phyloP scores from a whole-genome alignment of 1,139 yeast genomes.

The Scheffersomyces parashehatae region DNA sequence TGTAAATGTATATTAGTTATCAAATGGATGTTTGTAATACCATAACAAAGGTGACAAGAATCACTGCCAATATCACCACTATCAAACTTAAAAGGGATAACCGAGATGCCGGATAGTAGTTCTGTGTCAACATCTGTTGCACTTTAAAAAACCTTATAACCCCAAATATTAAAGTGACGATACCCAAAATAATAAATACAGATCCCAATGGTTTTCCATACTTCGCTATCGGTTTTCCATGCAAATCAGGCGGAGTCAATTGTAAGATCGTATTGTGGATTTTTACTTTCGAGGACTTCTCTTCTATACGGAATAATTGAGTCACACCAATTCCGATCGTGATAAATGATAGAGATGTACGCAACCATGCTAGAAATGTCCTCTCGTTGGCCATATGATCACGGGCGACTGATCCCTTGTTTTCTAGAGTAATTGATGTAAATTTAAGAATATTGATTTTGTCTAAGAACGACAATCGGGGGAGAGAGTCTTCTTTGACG shows the following conservation, averaged over 20 bases:
- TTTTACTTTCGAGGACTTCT: conserved; percentile 18
- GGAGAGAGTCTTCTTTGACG: background rate
- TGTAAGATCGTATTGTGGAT: conserved; percentile 14
- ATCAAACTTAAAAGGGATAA: conserved; percentile 29
- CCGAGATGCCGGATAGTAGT: conserved; percentile 48
- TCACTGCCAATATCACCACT: conserved; percentile 27
- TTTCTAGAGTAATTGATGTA: conserved; percentile 21
- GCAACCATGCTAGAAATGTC: conserved; percentile 73
- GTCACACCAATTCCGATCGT: conserved; percentile 46
- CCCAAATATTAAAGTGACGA: conserved; percentile 35
- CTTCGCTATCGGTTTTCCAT: conserved; percentile 10
- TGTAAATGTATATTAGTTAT: background rate
- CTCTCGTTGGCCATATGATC: conserved; percentile 75
- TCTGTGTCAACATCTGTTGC: conserved; percentile 43
- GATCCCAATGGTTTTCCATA: conserved; percentile 42
- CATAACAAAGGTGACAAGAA: conserved; percentile 16
- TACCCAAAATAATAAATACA: conserved; percentile 36
- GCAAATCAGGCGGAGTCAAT: conserved; percentile 1
- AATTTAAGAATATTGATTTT: conserved; percentile 6
- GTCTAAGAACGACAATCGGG: background rate
- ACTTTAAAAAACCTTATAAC: conserved; percentile 36
- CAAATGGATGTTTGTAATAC: conserved; percentile 6
- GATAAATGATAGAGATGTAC: conserved; percentile 53
- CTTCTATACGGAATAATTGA: conserved; percentile 39
- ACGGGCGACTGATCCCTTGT: conserved; percentile 51